phyloP scores from a whole-genome alignment of 768 basidiomycete species.

The Dentipellis sp. region DNA sequence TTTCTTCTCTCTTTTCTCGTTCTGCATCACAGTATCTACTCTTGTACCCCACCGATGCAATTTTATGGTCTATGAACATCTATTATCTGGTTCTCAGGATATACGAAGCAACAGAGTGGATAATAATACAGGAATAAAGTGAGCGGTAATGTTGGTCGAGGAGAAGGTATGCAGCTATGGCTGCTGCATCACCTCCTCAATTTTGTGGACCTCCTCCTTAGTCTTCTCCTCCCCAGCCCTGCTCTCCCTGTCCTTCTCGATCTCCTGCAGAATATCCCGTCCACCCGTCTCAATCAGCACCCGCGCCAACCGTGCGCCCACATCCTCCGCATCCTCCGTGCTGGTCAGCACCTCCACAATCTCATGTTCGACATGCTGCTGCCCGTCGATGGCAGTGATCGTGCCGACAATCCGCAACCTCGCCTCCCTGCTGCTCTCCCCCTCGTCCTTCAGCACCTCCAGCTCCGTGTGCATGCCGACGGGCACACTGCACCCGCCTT shows the following conservation, averaged over 20 bases:
- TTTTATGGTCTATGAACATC: too few relatives aligned
- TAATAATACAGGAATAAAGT: background rate
- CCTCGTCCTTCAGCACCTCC: slow-evolving; percentile 9
- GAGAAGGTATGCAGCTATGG: background rate
- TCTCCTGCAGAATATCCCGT: slow-evolving; percentile 71
- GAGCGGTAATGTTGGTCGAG: background rate
- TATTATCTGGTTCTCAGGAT: too few relatives aligned
- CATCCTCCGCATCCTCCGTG: slow-evolving; percentile 50
- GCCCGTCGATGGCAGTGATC: slow-evolving; percentile 78
- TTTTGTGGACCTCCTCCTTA: slow-evolving; percentile 6
- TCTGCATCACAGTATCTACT: slow-evolving; percentile 1
- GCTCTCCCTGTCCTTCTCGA: slow-evolving; percentile 55
- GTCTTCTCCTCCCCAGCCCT: slow-evolving; percentile 32
- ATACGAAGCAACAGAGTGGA: background rate
- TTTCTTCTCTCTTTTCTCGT: background rate
- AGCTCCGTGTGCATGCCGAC: slow-evolving; percentile 69
- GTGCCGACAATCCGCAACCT: slow-evolving; percentile 63
- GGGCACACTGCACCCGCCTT: slow-evolving; percentile 96
- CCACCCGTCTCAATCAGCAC: slow-evolving; percentile 64
- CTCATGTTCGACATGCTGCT: slow-evolving; percentile 58
- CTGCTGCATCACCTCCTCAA: slow-evolving; percentile 12
- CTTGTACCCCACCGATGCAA: background rate
- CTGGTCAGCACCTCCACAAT: slow-evolving; percentile 41
- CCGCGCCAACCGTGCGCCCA: slow-evolving; percentile 61
- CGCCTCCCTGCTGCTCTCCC: background rate